These are phyloP conservation scores for Pythium dissotocum DNA, from an alignment of 352 stramenopile species.

Conservation along the genomic window DNA sequence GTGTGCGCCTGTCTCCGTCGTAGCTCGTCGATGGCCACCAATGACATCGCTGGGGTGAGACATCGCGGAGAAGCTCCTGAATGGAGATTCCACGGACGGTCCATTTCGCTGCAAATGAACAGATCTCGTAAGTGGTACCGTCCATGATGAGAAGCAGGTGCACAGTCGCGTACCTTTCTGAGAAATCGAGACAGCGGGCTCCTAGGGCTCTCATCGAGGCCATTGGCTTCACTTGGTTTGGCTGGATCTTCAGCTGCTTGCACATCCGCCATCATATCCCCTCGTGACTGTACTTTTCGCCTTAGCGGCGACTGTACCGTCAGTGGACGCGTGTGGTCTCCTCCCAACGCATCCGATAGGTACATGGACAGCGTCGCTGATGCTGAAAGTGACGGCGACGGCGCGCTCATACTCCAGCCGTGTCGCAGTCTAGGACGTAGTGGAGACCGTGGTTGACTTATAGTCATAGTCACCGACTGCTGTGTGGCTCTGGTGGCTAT, in stretches of 20 bases:
- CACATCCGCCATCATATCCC: not conserved
- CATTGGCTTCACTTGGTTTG: not conserved
- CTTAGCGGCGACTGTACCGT: not conserved
- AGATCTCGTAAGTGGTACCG: not conserved
- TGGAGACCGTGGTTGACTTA: not conserved
- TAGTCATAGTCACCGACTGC: not conserved
- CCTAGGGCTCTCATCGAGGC: slow-evolving; percentile 13
- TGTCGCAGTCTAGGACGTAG: not conserved
- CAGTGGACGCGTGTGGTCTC: not conserved
- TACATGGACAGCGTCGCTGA: slow-evolving; percentile 20
- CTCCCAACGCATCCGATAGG: slow-evolving; percentile 17
- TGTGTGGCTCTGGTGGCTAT: not conserved
- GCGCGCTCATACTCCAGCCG: not conserved
- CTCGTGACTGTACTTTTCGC: not conserved
- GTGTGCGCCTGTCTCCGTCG: not conserved
- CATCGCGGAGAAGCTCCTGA: not conserved
- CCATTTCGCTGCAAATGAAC: not conserved
- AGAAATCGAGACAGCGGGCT: slow-evolving; percentile 52
- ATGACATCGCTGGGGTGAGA: not conserved
- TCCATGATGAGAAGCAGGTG: not conserved
- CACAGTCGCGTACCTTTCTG: slow-evolving; percentile 32
- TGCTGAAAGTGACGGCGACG: slow-evolving; percentile 4
- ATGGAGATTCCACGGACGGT: not conserved
- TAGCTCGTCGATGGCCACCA: not conserved
- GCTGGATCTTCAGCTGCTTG: not conserved